These are phyloP conservation scores for Diddensiella transvaalensis DNA, from an alignment of 805 yeast species.

Conservation along the genomic window DNA sequence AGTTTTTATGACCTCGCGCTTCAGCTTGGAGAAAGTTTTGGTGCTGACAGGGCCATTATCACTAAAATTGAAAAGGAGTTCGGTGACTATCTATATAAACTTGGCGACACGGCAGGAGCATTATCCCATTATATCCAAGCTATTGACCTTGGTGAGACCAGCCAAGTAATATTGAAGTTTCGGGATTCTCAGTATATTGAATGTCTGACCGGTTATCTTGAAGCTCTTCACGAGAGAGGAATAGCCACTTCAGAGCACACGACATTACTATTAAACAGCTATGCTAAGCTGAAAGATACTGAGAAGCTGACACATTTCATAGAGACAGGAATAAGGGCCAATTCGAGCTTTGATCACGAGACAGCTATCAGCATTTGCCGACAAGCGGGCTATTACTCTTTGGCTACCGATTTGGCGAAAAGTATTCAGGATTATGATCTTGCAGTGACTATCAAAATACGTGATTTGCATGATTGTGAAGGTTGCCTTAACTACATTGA, in stretches of 20 bases:
- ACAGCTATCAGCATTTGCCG: slow-evolving; percentile 65
- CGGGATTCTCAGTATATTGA: slow-evolving; percentile 71
- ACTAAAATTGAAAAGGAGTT: slow-evolving; percentile 50
- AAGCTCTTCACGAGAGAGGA: slow-evolving; percentile 51
- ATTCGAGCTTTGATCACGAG: slow-evolving; percentile 55
- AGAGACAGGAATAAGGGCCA: slow-evolving; percentile 37
- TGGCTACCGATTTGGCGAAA: slow-evolving; percentile 68
- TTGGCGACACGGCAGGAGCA: slow-evolving; percentile 64
- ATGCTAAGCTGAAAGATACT: slow-evolving; percentile 67
- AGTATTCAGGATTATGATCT: slow-evolving; percentile 67
- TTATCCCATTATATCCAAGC: slow-evolving; percentile 68
- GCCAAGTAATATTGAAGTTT: slow-evolving; percentile 74
- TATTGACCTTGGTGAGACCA: slow-evolving; percentile 54
- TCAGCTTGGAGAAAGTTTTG: slow-evolving; percentile 49
- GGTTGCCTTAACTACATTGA: slow-evolving; percentile 63
- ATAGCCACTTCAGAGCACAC: slow-evolving; percentile 75
- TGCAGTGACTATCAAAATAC: slow-evolving; percentile 71
- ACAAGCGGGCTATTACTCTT: slow-evolving; percentile 61
- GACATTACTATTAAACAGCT: slow-evolving; percentile 71
- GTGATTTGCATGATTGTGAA: slow-evolving; percentile 58
- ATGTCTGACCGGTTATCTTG: slow-evolving; percentile 60
- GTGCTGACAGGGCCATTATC: slow-evolving; percentile 32
- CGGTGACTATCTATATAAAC: slow-evolving; percentile 69
- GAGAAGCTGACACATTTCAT: slow-evolving; percentile 58
- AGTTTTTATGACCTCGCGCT: slow-evolving; percentile 72